Evolutionary conservation across 495 filamentous ascomycete genomes (phyloP), one percentile per base, ranked within the genome.

Genomic region (Tuber indicum): DNA sequence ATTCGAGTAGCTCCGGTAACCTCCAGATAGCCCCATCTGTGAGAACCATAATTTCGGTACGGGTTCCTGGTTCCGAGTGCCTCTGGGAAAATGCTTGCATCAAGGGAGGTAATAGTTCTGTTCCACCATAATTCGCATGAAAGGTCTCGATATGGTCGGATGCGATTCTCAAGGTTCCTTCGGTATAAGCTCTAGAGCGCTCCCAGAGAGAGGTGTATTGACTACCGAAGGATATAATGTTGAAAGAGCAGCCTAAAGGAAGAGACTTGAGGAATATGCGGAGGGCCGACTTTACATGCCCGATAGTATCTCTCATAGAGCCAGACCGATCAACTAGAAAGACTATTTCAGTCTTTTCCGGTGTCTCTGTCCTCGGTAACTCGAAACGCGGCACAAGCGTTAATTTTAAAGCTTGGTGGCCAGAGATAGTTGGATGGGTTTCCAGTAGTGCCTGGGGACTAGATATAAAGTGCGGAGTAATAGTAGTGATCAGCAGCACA

Each of bases 1-100:
- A 87, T 8, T 71, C 10, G 77, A 91, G 90, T 3, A 93, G 78
- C 0, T 66, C 19, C 0, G 87, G 70, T 76, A 91, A 88, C 3
- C 87, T 62, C 87, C 88, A 92, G n/a, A 91, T 88, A 79, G 91
- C 85, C 19, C 91, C 91, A 80, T 93, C 91, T 0, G 91, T 93
- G 36, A 92, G 83, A 43, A 93, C 77, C 73, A 93, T 88, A 8
- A 92, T 85, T 74, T 91, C 89, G 32, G 91, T 85, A 17, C 88
- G 83, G n/a, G 78, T 81, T 79, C 86, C 86, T 44, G 89, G 86
- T 39, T 84, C 84, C 6, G 46, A 5, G 16, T 72, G 26, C 9
- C 32, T 16, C 46, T 5, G 2, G 66, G 19, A 12, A 70, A 49
- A 69, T 0, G 86, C 85, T 1, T 86, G 87, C 72, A 86, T 84